A percentile compares a stretch with the other conserved stretches of the same genome.
Conservation (phyloP, 2,329 filamentous ascomycete genomes). For the Domatiomyces globalis region DNA sequence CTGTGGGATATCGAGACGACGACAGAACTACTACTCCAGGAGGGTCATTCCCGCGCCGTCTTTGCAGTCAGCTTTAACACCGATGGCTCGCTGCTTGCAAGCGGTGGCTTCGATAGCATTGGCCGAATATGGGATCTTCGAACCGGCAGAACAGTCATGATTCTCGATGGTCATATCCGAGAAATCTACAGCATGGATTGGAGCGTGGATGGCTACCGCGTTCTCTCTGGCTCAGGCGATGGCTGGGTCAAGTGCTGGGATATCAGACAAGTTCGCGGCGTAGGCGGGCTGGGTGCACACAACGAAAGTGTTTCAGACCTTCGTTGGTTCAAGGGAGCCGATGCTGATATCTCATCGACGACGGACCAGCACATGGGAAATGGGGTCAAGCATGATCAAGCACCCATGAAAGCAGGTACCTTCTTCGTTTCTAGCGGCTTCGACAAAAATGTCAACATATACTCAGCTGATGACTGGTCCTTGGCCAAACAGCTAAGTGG, state of each 20-base stretch:
- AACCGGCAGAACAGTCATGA: conserved; percentile 87
- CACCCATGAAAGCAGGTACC: conserved; percentile 67
- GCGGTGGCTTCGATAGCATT: conserved; percentile 86
- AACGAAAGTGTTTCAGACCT: conserved; percentile 83
- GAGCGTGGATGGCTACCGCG: conserved; percentile 78
- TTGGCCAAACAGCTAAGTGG: conserved; percentile 75
- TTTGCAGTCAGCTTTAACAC: conserved; percentile 80
- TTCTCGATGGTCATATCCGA: conserved; percentile 82
- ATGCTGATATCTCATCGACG: conserved; percentile 42
- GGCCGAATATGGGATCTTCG: conserved; percentile 91
- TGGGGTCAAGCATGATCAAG: conserved; percentile 19
- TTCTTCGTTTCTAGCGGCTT: conserved; percentile 88
- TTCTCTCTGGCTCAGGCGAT: conserved; percentile 83
- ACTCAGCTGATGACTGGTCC: conserved; percentile 92
- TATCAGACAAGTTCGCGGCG: conserved; percentile 70
- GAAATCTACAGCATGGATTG: conserved; percentile 90
- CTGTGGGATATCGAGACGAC: conserved; percentile 86
- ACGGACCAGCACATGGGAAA: conserved; percentile 5
- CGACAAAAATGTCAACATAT: conserved; percentile 89
- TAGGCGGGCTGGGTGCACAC: conserved; percentile 79
- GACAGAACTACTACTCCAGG: conserved; percentile 72
- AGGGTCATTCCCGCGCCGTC: conserved; percentile 88
- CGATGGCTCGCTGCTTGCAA: conserved; percentile 80
- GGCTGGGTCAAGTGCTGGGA: conserved; percentile 99
- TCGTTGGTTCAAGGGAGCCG: conserved; percentile 80